phyloP scores from a whole-genome alignment of 83 land plant genomes.

The Diphasiastrum complanatum region DNA sequence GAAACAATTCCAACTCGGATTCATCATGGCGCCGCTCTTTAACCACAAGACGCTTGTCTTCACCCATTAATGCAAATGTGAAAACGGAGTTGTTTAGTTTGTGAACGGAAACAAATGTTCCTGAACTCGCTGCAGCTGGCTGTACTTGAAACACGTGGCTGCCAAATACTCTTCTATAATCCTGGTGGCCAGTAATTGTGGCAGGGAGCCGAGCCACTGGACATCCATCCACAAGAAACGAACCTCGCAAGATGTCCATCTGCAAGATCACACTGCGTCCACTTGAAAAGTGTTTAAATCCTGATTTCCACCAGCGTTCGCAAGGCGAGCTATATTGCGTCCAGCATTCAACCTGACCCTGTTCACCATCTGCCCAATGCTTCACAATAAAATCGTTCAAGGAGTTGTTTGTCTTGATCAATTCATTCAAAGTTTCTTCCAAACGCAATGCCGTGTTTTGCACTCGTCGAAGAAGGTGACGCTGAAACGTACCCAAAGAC shows the following conservation, averaged over 20 bases:
- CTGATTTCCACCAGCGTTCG: slow-evolving; percentile 5
- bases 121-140: slow-evolving; percentile 12
- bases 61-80: slow-evolving; percentile 12
- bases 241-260: slow-evolving; percentile 15
- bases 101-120: slow-evolving; percentile 7
- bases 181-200: not conserved
- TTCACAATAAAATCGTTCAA: not conserved
- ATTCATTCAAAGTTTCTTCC: not conserved
- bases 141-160: slow-evolving; percentile 18
- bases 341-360: too few relatives aligned
- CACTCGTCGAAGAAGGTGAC: slow-evolving; percentile 9
- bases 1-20: not conserved
- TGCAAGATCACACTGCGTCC: slow-evolving; percentile 4
- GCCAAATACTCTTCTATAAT: slow-evolving; percentile 6
- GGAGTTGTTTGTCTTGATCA: not conserved
- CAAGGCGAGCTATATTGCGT: not conserved
- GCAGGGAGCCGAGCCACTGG: slow-evolving; percentile 10
- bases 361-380: too few relatives aligned
- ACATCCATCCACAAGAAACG: slow-evolving; percentile 15
- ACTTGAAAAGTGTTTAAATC: not conserved
- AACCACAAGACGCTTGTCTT: slow-evolving; percentile 6
- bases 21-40: slow-evolving; percentile 5
- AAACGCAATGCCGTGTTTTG: slow-evolving; percentile 12
- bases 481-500: not conserved
- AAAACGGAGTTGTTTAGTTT: not conserved